Base-by-base conservation (phyloP, 352 stramenopile genomes). In the Globisporangium okanoganense region DNA sequence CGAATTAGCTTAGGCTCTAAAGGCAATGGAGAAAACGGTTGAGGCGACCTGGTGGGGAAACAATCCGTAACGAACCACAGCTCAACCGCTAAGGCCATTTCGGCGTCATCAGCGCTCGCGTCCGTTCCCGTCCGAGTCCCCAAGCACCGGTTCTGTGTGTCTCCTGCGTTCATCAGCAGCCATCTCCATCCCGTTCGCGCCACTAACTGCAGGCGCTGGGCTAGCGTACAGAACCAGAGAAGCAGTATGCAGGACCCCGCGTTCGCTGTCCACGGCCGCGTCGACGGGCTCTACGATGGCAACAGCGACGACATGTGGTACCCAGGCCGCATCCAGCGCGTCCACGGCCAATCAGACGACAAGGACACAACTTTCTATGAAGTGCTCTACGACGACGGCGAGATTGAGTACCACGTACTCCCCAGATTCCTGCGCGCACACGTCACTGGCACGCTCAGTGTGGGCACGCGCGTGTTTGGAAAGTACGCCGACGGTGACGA, bases 291-390 rank as follows among this genome's bases (percentile, higher is more conserved):
- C 41, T 94, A 94, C 48, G 85, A 90, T 69, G 79, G 78, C 65
- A 92, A 92, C 64, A 71, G 62, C 9, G 81, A 89, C 64, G 81
- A 89, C 45, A 79, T 91, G 64, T 92, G 85, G 84, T 93, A 93
- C 53, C 81, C 82, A 1, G 86, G 75, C 9, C 61, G 67, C 18
- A 66, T 94, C 56, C 66, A 68, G 24, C 59, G 58, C 16, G 61
- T 78, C 36, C 54, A 87, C 56, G 54, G 13, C 14, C 29, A n/a
- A n/a, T 10, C 47, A 0, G 60, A 53, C n/a, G 56, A 71, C 29
- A 49, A 51, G 49, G 47, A 50, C 14, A 35, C 50, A 12, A 38
- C 58, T 16, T 71, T 57, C 8, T 93, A 75, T 56, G 73, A 87
- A 56, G 70, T 92, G 33, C 67, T 84, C 18, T 93, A 95, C 62